phyloP scores from a whole-genome alignment of 1,139 yeast genomes.

The Hanseniaspora gamundiae region DNA sequence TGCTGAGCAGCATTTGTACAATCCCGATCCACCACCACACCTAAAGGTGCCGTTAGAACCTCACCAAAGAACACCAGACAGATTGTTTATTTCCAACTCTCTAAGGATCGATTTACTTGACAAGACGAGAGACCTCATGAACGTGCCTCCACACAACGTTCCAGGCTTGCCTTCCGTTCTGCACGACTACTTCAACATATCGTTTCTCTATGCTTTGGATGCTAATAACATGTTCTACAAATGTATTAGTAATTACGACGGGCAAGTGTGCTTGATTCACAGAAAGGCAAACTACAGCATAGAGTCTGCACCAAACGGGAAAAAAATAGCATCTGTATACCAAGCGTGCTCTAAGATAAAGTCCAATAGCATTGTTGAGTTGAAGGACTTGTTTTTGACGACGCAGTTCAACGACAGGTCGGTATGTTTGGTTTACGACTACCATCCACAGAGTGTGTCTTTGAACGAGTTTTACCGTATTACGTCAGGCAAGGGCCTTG shows the following conservation, averaged over 20 bases:
- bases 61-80: constrained; percentile 57
- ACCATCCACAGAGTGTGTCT: constrained; percentile 44
- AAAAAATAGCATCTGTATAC: constrained; percentile 34
- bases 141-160: constrained; percentile 46
- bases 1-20: constrained; percentile 76
- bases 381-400: constrained; percentile 78
- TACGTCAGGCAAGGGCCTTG: constrained; percentile 12
- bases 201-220: constrained; percentile 31
- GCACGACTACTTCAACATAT: constrained; percentile 69
- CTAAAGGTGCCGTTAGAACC: constrained; percentile 46
- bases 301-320: constrained; percentile 41
- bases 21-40: constrained; percentile 80
- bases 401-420: constrained; percentile 75
- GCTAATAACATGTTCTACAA: constrained; percentile 49
- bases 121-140: constrained; percentile 73
- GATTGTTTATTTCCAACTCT: constrained; percentile 61
- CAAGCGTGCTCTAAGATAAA: constrained; percentile 41
- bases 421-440: constrained; percentile 53
- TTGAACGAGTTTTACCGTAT: constrained; percentile 24
- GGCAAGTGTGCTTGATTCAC: constrained; percentile 63
- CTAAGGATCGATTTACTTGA: constrained; percentile 60
- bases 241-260: constrained; percentile 70
- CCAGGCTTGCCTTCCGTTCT: constrained; percentile 51
- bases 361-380: constrained; percentile 48
- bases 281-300: constrained; percentile 48